Evolutionary conservation across 2,329 filamentous ascomycete genomes (phyloP).

Genomic region (Nothopassalora personata): DNA sequence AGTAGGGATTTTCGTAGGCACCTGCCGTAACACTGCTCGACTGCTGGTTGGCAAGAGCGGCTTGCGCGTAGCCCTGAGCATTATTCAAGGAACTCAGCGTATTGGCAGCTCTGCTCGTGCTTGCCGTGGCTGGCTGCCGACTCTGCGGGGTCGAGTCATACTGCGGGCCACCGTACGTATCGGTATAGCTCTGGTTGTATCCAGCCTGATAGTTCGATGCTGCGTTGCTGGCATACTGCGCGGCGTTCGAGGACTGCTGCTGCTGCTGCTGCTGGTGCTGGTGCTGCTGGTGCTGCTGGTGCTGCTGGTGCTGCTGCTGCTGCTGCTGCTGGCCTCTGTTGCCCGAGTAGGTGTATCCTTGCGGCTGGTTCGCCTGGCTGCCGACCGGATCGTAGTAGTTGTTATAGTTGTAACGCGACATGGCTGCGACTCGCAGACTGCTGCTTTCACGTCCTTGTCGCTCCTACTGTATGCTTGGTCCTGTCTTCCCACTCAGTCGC

Average conservation of each 20-base stretch:
- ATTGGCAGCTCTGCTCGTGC: conserved; percentile 18
- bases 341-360: conserved; percentile 19
- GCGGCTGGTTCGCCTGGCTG: conserved; percentile 26
- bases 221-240: conserved; percentile 16
- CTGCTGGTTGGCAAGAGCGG: conserved; percentile 3
- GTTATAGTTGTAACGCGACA: conserved; percentile 29
- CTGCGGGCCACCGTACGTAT: conserved; percentile 17
- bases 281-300: conserved; percentile 11
- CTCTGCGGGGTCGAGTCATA: conserved; percentile 18
- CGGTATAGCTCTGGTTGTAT: conserved; percentile 15
- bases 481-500: not conserved
- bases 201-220: conserved; percentile 12
- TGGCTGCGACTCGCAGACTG: conserved; percentile 1
- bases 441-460: not conserved
- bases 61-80: conserved; percentile 20
- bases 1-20: conserved; percentile 20
- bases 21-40: conserved; percentile 9
- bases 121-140: conserved; percentile 9
- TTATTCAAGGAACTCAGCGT: conserved; percentile 22
- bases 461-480: not conserved
- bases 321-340: conserved; percentile 12
- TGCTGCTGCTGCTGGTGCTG: conserved; percentile 9
- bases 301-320: conserved; percentile 7
- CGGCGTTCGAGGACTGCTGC: conserved; percentile 6
- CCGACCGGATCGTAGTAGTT: conserved; percentile 32